Evolutionary conservation across 2,329 filamentous ascomycete genomes (phyloP).

Genomic region (Pseudocercospora fuligena): DNA sequence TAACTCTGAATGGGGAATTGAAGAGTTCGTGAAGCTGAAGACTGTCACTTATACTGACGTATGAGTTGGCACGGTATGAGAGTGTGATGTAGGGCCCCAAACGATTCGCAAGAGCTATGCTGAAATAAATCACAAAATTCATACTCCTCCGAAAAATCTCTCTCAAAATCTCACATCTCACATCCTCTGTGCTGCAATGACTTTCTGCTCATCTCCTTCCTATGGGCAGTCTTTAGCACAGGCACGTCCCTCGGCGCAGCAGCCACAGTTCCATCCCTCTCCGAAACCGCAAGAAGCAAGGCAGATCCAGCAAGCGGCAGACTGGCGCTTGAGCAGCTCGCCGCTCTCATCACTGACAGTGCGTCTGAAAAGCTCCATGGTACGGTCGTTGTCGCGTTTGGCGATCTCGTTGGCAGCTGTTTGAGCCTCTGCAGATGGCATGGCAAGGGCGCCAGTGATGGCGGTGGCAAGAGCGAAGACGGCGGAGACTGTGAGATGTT

Average conservation of each 20-base stretch:
- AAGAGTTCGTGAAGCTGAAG: constrained; percentile 31
- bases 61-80: neutral
- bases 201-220: neutral
- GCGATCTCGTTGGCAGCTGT: neutral
- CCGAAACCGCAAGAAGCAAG: constrained; percentile 12
- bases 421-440: neutral
- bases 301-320: constrained; percentile 13
- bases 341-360: neutral
- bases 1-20: constrained; percentile 27
- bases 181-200: neutral
- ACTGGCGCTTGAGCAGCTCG: constrained; percentile 9
- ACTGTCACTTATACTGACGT: constrained; percentile 37
- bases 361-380: constrained; percentile 2
- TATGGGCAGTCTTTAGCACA: constrained; percentile 7
- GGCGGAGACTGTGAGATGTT: constrained; percentile 3
- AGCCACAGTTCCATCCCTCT: constrained; percentile 6
- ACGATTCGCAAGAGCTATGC: neutral
- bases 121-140: neutral
- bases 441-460: constrained; percentile 6
- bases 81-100: neutral
- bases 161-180: neutral
- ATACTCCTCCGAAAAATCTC: neutral
- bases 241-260: constrained; percentile 15
- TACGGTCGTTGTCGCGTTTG: neutral
- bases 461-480: constrained; percentile 7